These are phyloP conservation scores for Panus rudis DNA, from an alignment of 768 basidiomycete species.

Conservation along the genomic window DNA sequence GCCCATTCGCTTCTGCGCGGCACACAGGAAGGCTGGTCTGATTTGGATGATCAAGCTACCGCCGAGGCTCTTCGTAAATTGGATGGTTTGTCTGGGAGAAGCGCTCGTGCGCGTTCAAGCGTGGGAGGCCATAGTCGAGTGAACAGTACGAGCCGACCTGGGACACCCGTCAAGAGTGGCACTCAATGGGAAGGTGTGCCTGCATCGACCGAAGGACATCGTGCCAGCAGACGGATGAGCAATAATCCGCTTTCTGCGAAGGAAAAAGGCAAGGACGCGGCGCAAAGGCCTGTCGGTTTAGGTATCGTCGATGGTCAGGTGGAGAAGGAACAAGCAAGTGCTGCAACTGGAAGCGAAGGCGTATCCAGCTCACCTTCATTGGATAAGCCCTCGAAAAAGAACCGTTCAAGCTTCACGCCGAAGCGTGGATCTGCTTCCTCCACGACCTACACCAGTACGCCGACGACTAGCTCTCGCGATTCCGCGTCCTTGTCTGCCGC, in stretches of 20 bases:
- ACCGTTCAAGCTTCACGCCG: constrained; percentile 69
- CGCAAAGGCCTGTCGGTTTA: constrained; percentile 23
- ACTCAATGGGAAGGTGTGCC: constrained; percentile 69
- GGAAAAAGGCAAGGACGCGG: constrained; percentile 24
- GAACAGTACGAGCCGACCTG: constrained; percentile 58
- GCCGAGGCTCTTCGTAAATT: constrained; percentile 88
- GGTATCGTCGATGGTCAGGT: constrained; percentile 26
- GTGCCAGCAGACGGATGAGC: constrained; percentile 28
- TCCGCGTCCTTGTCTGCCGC: constrained; percentile 76
- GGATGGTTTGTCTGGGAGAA: constrained; percentile 79
- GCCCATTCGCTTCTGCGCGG: constrained; percentile 82
- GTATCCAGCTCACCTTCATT: constrained; percentile 32
- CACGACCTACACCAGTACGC: constrained; percentile 76
- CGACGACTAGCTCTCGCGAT: constrained; percentile 73
- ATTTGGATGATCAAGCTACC: constrained; percentile 81
- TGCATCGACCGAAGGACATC: constrained; percentile 30
- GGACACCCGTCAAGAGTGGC: constrained; percentile 58
- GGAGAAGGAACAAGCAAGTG: constrained; percentile 38
- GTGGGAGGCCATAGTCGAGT: constrained; percentile 34
- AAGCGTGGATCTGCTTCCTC: constrained; percentile 89
- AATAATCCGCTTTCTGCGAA: constrained; percentile 34
- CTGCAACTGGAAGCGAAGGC: constrained; percentile 48
- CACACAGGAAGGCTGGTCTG: constrained; percentile 86
- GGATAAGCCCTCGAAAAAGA: constrained; percentile 69
- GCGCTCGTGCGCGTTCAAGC: constrained; percentile 70